Percentiles rank a stretch among this genome's conserved stretches.
Conservation (phyloP, 805 yeast genomes). For the Priceomyces melissophilus region DNA sequence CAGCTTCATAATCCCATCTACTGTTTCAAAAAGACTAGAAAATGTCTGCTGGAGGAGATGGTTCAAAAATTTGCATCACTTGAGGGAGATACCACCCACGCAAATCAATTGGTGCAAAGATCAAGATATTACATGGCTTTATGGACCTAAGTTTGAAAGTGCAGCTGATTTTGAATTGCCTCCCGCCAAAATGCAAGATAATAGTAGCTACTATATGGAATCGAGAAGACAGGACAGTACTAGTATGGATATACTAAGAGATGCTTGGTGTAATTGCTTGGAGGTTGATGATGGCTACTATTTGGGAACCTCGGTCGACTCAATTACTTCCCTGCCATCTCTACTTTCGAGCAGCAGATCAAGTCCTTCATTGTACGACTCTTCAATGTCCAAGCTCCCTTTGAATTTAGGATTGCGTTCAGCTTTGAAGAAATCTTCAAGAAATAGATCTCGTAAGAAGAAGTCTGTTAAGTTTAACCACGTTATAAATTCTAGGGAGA, state of each 20-base stretch:
- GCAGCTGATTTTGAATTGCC: conserved; percentile 1
- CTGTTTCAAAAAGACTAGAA: conserved; percentile 24
- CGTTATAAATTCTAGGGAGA: conserved; percentile 44
- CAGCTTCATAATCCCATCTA: conserved; percentile 16
- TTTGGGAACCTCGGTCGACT: conserved; percentile 3
- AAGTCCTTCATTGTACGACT: conserved; percentile 1
- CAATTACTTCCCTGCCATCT: background rate
- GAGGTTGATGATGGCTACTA: background rate
- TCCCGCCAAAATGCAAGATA: background rate
- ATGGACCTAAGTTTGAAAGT: conserved; percentile 42
- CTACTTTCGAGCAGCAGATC: background rate
- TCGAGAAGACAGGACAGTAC: background rate
- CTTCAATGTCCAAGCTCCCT: background rate
- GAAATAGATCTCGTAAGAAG: conserved; percentile 6
- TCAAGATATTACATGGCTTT: conserved; percentile 53
- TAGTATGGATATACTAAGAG: background rate
- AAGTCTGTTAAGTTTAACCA: conserved; percentile 41
- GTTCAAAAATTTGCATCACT: conserved; percentile 25
- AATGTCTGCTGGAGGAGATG: conserved; percentile 41
- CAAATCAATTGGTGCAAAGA: conserved; percentile 52
- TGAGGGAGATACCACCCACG: conserved; percentile 37
- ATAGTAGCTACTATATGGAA: background rate
- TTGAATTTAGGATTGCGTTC: conserved; percentile 1
- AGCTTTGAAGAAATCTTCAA: conserved; percentile 3
- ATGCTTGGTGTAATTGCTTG: background rate